Evolutionary conservation across 805 yeast species (phyloP).

Genomic region (Metschnikowia matae): DNA sequence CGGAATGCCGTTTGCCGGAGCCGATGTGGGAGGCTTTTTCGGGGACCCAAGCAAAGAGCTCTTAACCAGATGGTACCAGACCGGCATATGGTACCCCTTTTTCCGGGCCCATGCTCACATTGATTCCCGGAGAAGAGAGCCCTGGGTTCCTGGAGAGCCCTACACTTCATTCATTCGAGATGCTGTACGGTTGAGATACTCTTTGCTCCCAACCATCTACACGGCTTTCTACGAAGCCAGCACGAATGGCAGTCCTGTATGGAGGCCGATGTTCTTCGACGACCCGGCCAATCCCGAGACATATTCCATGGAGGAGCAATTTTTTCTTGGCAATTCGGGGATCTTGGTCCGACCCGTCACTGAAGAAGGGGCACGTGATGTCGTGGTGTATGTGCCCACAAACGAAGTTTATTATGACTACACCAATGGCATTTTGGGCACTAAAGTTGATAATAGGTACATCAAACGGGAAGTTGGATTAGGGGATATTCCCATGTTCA

Average conservation of each 20-base stretch:
- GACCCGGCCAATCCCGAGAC: constrained; percentile 43
- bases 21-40: constrained; percentile 96
- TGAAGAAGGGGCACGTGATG: constrained; percentile 42
- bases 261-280: constrained; percentile 64
- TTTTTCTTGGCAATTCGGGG: constrained; percentile 69
- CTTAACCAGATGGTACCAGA: constrained; percentile 89
- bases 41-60: constrained; percentile 83
- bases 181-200: constrained; percentile 70
- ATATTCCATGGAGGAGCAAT: constrained; percentile 74
- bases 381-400: constrained; percentile 51
- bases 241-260: constrained; percentile 59
- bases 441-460: constrained; percentile 25
- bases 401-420: constrained; percentile 55
- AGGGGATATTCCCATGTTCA: constrained; percentile 61
- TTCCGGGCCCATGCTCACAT: constrained; percentile 97
- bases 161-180: constrained; percentile 61
- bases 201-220: constrained; percentile 72
- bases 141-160: constrained; percentile 80
- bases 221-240: constrained; percentile 71
- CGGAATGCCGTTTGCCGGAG: constrained; percentile 91
- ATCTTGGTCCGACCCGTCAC: constrained; percentile 79
- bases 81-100: constrained; percentile 95
- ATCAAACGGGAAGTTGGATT: constrained; percentile 43
- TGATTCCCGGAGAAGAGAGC: constrained; percentile 89
- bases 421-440: constrained; percentile 27